These are phyloP conservation scores for Oropetium thomaeum DNA, from an alignment of 176 grass and related monocot genomes.

Conservation along the genomic window DNA sequence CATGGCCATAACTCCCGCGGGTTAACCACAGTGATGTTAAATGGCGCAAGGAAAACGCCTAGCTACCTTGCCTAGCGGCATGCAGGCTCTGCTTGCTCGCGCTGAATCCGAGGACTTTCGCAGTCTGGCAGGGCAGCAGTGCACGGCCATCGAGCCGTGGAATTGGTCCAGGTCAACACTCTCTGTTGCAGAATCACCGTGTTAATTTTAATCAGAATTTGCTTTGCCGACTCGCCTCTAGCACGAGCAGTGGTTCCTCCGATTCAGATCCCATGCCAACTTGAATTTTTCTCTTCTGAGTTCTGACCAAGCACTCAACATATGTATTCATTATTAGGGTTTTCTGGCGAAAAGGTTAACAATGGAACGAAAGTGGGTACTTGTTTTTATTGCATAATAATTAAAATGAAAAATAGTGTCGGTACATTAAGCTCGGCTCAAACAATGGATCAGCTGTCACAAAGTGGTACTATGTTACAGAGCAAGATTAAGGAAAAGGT, in stretches of 20 bases:
- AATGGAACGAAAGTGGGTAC: background rate
- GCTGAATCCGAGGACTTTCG: constrained; percentile 14
- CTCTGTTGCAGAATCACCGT: background rate
- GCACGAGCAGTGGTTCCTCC: background rate
- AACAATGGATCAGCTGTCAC: background rate
- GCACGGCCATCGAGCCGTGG: background rate
- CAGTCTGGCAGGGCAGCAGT: background rate
- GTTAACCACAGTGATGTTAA: background rate
- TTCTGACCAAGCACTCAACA: background rate
- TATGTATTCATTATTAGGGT: background rate
- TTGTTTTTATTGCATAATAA: background rate
- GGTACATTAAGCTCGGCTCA: background rate
- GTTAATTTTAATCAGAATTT: background rate
- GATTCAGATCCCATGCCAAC: background rate
- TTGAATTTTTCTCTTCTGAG: background rate
- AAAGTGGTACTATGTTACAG: background rate
- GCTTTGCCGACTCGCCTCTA: background rate
- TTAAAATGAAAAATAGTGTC: background rate
- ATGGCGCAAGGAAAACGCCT: background rate
- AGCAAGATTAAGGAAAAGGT: background rate
- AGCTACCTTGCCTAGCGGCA: background rate
- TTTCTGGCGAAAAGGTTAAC: background rate
- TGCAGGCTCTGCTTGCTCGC: background rate
- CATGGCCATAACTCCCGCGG: background rate
- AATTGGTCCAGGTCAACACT: constrained; percentile 1